These are phyloP conservation scores for Plenodomus lindquistii DNA, from an alignment of 2,329 filamentous ascomycete genomes.

Conservation along the genomic window DNA sequence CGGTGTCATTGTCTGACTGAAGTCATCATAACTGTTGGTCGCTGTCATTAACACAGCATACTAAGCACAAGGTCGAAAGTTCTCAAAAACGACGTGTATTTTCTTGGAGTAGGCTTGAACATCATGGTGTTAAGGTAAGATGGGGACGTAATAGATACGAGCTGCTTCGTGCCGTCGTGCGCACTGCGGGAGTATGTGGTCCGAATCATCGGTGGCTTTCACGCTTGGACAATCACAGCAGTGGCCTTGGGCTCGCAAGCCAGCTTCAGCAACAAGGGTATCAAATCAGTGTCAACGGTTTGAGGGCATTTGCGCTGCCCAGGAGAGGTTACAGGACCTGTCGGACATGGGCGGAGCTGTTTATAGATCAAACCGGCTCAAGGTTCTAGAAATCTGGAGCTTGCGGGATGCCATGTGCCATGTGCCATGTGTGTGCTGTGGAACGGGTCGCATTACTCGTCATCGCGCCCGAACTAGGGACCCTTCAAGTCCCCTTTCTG, in stretches of 20 bases:
- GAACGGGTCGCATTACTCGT: constrained; percentile 25
- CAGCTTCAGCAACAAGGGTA: neutral
- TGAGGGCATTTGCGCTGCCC: neutral
- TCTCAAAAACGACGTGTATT: too few species aligned
- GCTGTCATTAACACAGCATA: too few species aligned
- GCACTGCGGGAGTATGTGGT: neutral
- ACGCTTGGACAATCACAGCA: neutral
- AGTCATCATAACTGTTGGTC: too few species aligned
- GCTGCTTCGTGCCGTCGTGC: too few species aligned
- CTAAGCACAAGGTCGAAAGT: too few species aligned
- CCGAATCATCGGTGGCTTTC: neutral
- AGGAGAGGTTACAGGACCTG: neutral
- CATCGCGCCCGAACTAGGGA: constrained; percentile 19
- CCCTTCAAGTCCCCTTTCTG: constrained; percentile 21
- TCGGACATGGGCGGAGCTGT: constrained; percentile 1
- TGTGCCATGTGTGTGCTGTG: constrained; percentile 17
- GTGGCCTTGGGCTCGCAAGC: neutral
- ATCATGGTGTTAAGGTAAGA: too few species aligned
- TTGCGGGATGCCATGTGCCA: constrained; percentile 25
- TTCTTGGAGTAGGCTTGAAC: too few species aligned
- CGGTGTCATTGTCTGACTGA: too few species aligned
- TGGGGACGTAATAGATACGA: too few species aligned
- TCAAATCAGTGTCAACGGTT: neutral
- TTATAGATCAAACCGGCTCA: constrained; percentile 16
- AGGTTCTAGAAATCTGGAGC: constrained; percentile 23